Base-by-base conservation (phyloP, 169 alveolate species). In the Cystoisospora suis region DNA sequence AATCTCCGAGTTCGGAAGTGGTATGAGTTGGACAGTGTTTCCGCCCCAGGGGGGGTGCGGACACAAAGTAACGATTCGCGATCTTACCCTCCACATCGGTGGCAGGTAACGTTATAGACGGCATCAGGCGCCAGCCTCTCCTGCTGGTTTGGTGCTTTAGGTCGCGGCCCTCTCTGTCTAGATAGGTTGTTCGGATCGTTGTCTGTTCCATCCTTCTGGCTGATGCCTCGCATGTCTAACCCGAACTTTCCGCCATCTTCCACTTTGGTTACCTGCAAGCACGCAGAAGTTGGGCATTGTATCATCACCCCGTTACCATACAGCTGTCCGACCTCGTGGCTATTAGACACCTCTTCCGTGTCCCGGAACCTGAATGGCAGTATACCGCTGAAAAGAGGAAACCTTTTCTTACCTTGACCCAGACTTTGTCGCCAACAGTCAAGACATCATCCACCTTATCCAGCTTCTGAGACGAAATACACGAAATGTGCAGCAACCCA, bases 21-120 rank as follows among this genome's bases (percentile, higher is more conserved):
- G n/a, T n/a, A n/a, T n/a, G n/a, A n/a, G n/a, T n/a, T n/a, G n/a
- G n/a, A n/a, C n/a, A n/a, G n/a, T n/a, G n/a, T n/a, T n/a, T n/a
- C n/a, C n/a, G n/a, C n/a, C n/a, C n/a, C n/a, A n/a, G n/a, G n/a
- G n/a, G n/a, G n/a, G n/a, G n/a, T n/a, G n/a, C n/a, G n/a, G n/a
- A n/a, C n/a, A n/a, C n/a, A n/a, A n/a, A n/a, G n/a, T n/a, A n/a
- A n/a, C n/a, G n/a, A n/a, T n/a, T n/a, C n/a, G 47, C n/a, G n/a
- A n/a, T n/a, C 70, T 34, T 70, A 87, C 91, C 91, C 91, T 20
- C 86, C 86, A 70, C 91, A 87, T 5, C 91, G 53, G 20, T 47
- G 44, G 77, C 91, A 87, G 15, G 75, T 49, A n/a, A 47, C 44
- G 77, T 87, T 87, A 38, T 45, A 23, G n/a, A 87, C 85, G 6